Base-by-base conservation (phyloP, 495 filamentous ascomycete species). In the Poronia punctata region DNA sequence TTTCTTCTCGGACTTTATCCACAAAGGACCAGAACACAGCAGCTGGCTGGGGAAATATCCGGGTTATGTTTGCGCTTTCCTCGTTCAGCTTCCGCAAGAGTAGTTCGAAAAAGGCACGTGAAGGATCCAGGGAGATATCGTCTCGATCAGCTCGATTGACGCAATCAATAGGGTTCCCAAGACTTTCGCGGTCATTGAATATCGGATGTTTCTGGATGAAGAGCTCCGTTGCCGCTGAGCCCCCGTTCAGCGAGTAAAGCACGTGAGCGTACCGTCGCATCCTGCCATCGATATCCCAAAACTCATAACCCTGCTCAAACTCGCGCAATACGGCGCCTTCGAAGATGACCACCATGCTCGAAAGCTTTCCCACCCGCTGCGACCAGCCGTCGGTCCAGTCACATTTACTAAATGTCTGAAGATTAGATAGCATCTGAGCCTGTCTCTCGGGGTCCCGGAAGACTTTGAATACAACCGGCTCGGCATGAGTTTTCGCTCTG, bases 221-320 rank as follows among this genome's bases (percentile, higher is more conserved):
- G 16, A 85, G 61, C 34, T 97, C 88, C 25, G 89, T 68, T 7
- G 77, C 86, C 2, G 83, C 80, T 12, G 70, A 67, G 14, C 86
- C 88, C 5, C 86, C 88, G 60, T 96, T 95, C 28, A 98, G 67
- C 7, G 75, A 72, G 40, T 78, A 79, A 15, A 98, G 67, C 16
- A 97, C 84, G 45, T 88, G 78, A 7, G 88, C 87, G 63, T 95
- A 97, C 59, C 83, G 76, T 40, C 75, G 77, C 88, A 95, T 94
- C 25, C 78, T 72, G 8, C 85, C 88, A 50, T 95, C 83, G 37
- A 93, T 78, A 62, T 99, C 90, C 56, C 81, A 82, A n/a, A 78
- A 78, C 57, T 93, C 86, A 46, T 88, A 88, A 4, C 85, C 93
- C 47, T 84, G 83, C 57, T 94, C 85, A 53, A 97, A 97, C 60